Evolutionary conservation across 352 stramenopile species (phyloP).

Genomic region (Phytophthora multivora): DNA sequence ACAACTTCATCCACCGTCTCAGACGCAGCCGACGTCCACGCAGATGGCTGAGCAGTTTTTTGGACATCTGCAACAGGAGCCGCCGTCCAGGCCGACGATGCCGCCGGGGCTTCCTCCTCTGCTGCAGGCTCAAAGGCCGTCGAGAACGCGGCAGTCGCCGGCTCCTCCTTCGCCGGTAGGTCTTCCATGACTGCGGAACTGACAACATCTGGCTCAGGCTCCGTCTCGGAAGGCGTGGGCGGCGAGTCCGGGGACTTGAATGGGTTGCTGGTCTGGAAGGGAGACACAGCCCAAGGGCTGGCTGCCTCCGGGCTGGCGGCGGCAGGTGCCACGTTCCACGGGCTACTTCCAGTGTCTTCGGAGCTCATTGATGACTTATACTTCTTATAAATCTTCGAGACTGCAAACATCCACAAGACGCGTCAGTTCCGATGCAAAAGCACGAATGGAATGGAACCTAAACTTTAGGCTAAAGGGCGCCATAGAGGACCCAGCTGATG

Average conservation of each 20-base stretch:
- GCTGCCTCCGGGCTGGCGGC: slow-evolving; percentile 26
- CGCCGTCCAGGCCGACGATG: slow-evolving; percentile 23
- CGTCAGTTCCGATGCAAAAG: slow-evolving; percentile 10
- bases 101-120: slow-evolving; percentile 3
- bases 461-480: neutral
- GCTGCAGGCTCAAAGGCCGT: slow-evolving; percentile 24
- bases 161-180: slow-evolving; percentile 15
- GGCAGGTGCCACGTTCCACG: slow-evolving; percentile 60
- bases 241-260: slow-evolving; percentile 27
- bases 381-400: slow-evolving; percentile 79
- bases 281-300: slow-evolving; percentile 46
- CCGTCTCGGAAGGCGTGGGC: slow-evolving; percentile 17
- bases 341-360: slow-evolving; percentile 36
- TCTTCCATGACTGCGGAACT: slow-evolving; percentile 36
- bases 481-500: neutral
- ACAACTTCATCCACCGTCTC: slow-evolving; percentile 8
- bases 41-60: slow-evolving; percentile 15
- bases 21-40: slow-evolving; percentile 17
- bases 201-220: slow-evolving; percentile 43
- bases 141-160: slow-evolving; percentile 3
- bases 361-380: slow-evolving; percentile 55
- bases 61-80: slow-evolving; percentile 7
- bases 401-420: slow-evolving; percentile 40
- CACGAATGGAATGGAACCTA: slow-evolving; percentile 13
- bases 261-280: slow-evolving; percentile 48